phyloP scores from a whole-genome alignment of 75 land plant genomes.

The Sequoiadendron giganteum region DNA sequence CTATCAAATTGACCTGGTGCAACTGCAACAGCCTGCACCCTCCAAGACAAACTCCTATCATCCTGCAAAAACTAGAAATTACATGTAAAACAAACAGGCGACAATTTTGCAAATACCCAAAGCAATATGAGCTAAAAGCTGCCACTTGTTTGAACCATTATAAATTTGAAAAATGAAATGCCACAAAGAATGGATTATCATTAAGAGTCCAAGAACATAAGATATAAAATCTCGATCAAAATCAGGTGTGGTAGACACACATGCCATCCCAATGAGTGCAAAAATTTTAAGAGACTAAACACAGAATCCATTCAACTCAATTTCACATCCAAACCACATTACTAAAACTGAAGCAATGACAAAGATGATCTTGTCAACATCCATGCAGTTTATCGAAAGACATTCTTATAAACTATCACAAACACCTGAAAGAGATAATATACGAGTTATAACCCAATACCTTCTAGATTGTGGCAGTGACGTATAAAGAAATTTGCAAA shows the following conservation, averaged over 20 bases:
- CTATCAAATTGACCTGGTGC: slow-evolving; percentile 25
- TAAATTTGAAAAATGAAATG: background rate
- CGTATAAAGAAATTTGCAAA: no score
- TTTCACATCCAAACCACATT: background rate
- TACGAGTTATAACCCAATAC: background rate
- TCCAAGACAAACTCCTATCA: slow-evolving; percentile 16
- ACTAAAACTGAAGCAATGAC: background rate
- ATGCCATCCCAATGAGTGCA: background rate
- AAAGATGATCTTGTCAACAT: background rate
- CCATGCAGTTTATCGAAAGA: background rate
- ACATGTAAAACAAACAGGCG: background rate
- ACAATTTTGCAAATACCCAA: background rate
- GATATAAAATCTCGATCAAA: background rate
- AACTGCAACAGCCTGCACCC: slow-evolving; percentile 28
- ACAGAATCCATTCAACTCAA: background rate
- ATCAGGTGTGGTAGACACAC: background rate
- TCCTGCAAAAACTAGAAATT: slow-evolving; percentile 11
- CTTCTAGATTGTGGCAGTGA: background rate
- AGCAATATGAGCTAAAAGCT: background rate
- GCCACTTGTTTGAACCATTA: background rate
- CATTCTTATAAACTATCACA: background rate
- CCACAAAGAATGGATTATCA: background rate
- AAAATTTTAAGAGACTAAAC: background rate
- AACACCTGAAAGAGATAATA: background rate
- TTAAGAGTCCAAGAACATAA: background rate